phyloP scores from a whole-genome alignment of 306 rosid genomes.

The Sophora flavescens region DNA sequence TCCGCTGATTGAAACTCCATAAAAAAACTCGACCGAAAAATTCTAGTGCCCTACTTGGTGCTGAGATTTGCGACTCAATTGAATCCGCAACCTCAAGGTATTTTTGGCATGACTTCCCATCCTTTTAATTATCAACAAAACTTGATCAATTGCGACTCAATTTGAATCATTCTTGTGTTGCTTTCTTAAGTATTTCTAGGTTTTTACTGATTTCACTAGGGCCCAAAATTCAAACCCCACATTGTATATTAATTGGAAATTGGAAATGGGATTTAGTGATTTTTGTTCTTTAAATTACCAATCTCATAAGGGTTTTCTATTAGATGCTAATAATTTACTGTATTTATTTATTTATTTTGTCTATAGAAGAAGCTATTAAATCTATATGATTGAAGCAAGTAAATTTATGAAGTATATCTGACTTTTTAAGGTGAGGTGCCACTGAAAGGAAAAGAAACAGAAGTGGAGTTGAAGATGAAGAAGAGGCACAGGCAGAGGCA shows the following conservation, averaged over 20 bases:
- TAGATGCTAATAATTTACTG: background rate
- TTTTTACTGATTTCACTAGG: background rate
- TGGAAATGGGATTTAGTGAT: background rate
- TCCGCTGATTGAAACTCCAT: too few relatives aligned
- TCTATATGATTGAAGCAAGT: background rate
- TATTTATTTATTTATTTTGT: background rate
- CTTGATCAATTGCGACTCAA: too few relatives aligned
- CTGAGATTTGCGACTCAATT: too few relatives aligned
- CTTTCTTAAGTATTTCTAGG: background rate
- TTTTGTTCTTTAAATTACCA: background rate
- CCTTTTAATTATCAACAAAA: too few relatives aligned
- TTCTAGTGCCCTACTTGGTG: too few relatives aligned
- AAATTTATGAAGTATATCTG: background rate
- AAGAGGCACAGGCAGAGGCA: background rate
- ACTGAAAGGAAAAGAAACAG: slow-evolving; percentile 9
- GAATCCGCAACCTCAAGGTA: too few relatives aligned
- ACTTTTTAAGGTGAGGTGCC: slow-evolving; percentile 4
- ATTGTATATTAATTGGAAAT: background rate
- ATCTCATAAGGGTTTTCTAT: slow-evolving; percentile 7
- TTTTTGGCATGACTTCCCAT: too few relatives aligned
- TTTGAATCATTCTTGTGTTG: background rate
- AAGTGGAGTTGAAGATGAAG: slow-evolving; percentile 14
- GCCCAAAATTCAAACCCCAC: background rate
- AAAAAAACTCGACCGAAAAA: too few relatives aligned
- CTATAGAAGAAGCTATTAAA: background rate